Conservation (phyloP, 345 rosid genomes). For the Euphorbia peplus region DNA sequence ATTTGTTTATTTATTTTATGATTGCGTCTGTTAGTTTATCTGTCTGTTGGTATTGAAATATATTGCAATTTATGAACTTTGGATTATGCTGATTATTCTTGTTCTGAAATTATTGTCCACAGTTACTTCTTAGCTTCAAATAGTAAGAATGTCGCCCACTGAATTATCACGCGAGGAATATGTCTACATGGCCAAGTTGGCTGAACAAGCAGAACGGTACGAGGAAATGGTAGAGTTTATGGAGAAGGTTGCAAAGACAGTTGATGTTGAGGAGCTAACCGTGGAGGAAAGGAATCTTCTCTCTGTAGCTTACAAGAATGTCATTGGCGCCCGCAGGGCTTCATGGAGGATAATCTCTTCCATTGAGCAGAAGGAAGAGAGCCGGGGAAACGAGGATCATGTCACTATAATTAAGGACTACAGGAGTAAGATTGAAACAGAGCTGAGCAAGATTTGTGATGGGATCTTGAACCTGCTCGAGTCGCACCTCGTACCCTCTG, state of each 20-base stretch:
- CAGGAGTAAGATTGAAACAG: conserved; percentile 81
- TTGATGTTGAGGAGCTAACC: conserved; percentile 77
- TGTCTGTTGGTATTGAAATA: background rate
- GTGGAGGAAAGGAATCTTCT: conserved; percentile 95
- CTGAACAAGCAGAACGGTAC: conserved; percentile 95
- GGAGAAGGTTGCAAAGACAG: conserved; percentile 92
- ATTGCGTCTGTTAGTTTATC: background rate
- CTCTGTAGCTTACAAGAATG: conserved; percentile 97
- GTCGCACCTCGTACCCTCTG: conserved; percentile 79
- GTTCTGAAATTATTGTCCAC: conserved; percentile 16
- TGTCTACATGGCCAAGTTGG: conserved; percentile 95
- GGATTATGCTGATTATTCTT: background rate
- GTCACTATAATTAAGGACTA: conserved; percentile 76
- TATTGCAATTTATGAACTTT: background rate
- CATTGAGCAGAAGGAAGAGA: conserved; percentile 97
- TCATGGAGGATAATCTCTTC: conserved; percentile 99
- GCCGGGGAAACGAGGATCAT: conserved; percentile 85
- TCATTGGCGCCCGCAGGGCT: conserved; percentile 98
- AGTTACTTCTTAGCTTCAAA: conserved; percentile 16
- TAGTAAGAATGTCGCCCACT: conserved; percentile 54
- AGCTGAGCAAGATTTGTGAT: conserved; percentile 86
- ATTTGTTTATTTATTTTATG: background rate
- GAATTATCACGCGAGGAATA: conserved; percentile 79
- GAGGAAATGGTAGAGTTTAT: conserved; percentile 98
- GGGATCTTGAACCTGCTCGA: conserved; percentile 86